A percentile compares a stretch with the other conserved stretches of the same genome.
phyloP scores from a whole-genome alignment of 192 early-diverging fungal species.

The Piromyces sp. region DNA sequence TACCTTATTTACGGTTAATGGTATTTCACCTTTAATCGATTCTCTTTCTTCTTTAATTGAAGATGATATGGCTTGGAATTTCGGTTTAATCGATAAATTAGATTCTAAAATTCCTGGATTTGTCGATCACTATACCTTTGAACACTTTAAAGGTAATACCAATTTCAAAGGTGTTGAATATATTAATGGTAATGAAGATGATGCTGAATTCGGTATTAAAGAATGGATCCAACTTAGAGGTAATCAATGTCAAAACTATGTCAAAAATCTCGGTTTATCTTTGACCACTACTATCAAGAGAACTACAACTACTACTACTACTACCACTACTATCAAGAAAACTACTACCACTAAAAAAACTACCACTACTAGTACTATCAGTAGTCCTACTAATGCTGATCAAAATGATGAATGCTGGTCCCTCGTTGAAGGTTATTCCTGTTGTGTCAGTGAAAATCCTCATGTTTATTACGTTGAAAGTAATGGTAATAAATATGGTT shows the following conservation, averaged over 20 bases:
- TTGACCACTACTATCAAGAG: too few species aligned
- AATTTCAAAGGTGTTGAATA: background rate
- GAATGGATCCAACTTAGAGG: background rate
- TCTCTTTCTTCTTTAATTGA: background rate
- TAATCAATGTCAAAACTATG: background rate
- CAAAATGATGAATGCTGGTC: too few species aligned
- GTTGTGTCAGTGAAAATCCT: too few species aligned
- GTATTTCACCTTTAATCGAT: background rate
- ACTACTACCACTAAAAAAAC: too few species aligned
- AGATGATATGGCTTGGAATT: background rate
- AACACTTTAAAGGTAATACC: background rate
- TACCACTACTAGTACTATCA: too few species aligned
- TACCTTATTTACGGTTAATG: background rate
- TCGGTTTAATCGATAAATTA: background rate
- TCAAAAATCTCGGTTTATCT: too few species aligned
- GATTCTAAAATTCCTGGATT: background rate
- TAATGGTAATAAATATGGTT: too few species aligned
- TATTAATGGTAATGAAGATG: background rate
- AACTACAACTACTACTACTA: too few species aligned
- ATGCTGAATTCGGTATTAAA: background rate
- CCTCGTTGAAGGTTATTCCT: too few species aligned
- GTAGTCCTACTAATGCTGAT: too few species aligned
- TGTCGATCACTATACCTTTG: background rate
- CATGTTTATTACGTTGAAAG: too few species aligned
- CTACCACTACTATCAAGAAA: too few species aligned